A percentile compares a stretch with the other conserved stretches of the same genome.
These are phyloP conservation scores for Pleurotus tuoliensis DNA, from an alignment of 768 basidiomycete species.

Conservation along the genomic window DNA sequence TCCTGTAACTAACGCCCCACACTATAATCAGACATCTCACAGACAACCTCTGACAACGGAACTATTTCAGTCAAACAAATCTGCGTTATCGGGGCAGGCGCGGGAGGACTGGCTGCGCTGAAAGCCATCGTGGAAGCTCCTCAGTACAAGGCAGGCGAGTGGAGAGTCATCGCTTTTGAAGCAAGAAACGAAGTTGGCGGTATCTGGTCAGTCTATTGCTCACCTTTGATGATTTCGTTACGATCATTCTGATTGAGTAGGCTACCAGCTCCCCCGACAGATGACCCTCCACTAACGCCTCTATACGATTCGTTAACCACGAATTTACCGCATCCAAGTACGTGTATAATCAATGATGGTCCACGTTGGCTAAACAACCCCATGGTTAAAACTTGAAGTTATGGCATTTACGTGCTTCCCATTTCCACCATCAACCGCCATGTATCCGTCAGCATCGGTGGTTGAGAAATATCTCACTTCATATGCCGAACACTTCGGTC, in stretches of 20 bases:
- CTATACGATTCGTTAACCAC: constrained; percentile 81
- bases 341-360: constrained; percentile 52
- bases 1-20: too few species aligned
- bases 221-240: not conserved
- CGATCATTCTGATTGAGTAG: constrained; percentile 23
- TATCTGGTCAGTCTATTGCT: constrained; percentile 53
- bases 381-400: constrained; percentile 72
- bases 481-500: constrained; percentile 60
- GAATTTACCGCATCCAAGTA: constrained; percentile 66
- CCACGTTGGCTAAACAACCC: constrained; percentile 73
- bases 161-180: constrained; percentile 66
- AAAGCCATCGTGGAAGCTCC: constrained; percentile 59
- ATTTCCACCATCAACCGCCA: constrained; percentile 69
- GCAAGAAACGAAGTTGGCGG: constrained; percentile 66
- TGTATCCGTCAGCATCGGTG: constrained; percentile 59
- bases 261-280: constrained; percentile 50
- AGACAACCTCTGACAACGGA: not conserved
- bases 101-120: constrained; percentile 69
- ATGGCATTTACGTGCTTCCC: constrained; percentile 65
- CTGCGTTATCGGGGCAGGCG: constrained; percentile 73
- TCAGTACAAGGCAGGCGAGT: constrained; percentile 53
- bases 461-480: constrained; percentile 68
- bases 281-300: constrained; percentile 58
- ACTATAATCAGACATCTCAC: too few species aligned
- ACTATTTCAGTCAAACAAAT: constrained; percentile 31